Base-by-base conservation (phyloP, 257 asterid species). In the Solanum virginianum region DNA sequence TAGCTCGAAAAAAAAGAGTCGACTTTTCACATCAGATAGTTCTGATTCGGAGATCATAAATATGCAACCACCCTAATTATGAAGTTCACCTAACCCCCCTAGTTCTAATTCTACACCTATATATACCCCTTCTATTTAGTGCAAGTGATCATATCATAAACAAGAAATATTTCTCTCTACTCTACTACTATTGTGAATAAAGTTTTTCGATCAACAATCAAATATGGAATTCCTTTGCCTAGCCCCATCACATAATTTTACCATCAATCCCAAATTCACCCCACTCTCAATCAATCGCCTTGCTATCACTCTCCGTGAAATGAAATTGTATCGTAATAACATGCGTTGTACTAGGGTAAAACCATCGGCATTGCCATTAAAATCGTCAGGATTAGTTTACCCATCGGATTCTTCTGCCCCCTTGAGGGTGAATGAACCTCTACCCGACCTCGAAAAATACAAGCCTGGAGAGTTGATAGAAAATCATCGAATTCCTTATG, bases 391-490 rank as follows among this genome's bases (percentile, higher is more conserved):
- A 81, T 84, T 22, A 85, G 79, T 71, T 71, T 56, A 22, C 8
- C 6, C 15, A 5, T 55, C 85, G 90, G 63, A 57, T 57, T 18
- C 0, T 8, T n/a, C 80, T 49, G 17, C 83, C 29, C 81, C 84
- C 7, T 26, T 26, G 8, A 11, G 2, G 43, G 45, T 29, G 0
- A 7, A 11, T 65, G 5, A 0, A 17, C 63, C 63, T 1, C 1
- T n/a, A 18, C 63, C 63, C 8, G 3, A 17, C 8, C 12, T 57
- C 6, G 63, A 36, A 4, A 4, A 4, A 4, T 36, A 0, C 12
- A 7, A 43, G 70, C 29, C 94, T 22, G 99, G 98, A 1, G 85
- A 56, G 47, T 85, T 95, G 88, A 14, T 94, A 1, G 92, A 86
- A 55, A 93, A 93, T 83, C 53, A 55, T 51, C 26, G 24, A 9